phyloP scores from a whole-genome alignment of 2,329 filamentous ascomycete genomes.

The Periconia sp. region DNA sequence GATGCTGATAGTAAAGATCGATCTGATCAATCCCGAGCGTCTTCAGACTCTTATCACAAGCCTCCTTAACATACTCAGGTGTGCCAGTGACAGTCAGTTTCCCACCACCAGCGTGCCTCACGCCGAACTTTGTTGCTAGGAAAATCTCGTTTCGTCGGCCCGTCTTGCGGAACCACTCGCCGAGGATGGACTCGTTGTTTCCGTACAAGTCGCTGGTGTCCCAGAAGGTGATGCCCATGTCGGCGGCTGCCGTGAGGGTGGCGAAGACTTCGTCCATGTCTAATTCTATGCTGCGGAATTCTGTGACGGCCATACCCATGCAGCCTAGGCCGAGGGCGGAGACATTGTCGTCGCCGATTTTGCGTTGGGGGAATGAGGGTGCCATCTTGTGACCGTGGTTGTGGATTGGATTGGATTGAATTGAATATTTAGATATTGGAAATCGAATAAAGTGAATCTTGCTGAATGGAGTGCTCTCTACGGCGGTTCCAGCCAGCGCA shows the following conservation, averaged over 20 bases:
- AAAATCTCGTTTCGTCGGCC: constrained; percentile 12
- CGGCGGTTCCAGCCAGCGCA: too few relatives aligned
- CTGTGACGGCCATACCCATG: constrained; percentile 8
- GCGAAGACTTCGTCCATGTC: constrained; percentile 7
- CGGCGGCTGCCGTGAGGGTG: constrained; percentile 19
- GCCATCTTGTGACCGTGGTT: too few relatives aligned
- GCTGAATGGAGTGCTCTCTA: too few relatives aligned
- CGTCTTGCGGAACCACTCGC: constrained; percentile 22
- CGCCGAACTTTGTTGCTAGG: constrained; percentile 19
- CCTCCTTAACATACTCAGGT: constrained; percentile 45
- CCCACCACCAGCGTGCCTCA: neutral
- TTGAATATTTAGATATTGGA: too few relatives aligned
- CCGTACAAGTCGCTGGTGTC: constrained; percentile 32
- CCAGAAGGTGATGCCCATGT: constrained; percentile 34
- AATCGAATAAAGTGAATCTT: too few relatives aligned
- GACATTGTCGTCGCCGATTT: constrained; percentile 5
- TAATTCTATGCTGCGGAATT: neutral
- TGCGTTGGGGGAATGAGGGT: constrained; percentile 12
- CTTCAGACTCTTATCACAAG: constrained; percentile 42
- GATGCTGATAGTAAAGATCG: constrained; percentile 50
- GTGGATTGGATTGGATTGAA: too few relatives aligned
- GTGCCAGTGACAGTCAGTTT: constrained; percentile 30
- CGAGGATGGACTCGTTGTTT: constrained; percentile 24
- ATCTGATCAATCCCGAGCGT: constrained; percentile 42
- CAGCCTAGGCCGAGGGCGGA: constrained; percentile 11